Base-by-base conservation (phyloP, 1,284 basidiomycete species). In the Wolfiporia cocos region DNA sequence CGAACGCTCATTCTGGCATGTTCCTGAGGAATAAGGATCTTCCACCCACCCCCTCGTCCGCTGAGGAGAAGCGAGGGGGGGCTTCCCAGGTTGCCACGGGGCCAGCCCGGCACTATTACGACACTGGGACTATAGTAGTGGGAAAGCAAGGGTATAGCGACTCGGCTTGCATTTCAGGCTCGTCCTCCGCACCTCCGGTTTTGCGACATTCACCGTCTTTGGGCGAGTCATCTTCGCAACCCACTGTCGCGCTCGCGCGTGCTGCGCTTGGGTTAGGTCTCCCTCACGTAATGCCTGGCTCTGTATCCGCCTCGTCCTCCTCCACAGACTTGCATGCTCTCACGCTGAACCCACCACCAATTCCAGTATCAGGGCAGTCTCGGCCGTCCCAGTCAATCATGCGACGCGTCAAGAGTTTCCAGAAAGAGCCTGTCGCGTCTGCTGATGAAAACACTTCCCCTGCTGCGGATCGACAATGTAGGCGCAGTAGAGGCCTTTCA, bases 201-300 rank as follows among this genome's bases (percentile, higher is more conserved):
- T 41, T 47, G 28, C 54, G 47, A 33, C 24, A 44, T n/a, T 51
- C 52, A 2, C 49, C 44, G n/a, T 38, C 53, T 5, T 45, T 44
- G 31, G 54, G 61, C 23, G 58, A 51, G 17, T 51, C 50, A 14
- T 23, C 51, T 26, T 44, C 52, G 23, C 64, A 64, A 35, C 65
- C 76, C 5, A 68, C 75, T 20, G 51, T 67, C 15, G 69, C 68
- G 26, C 65, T 79, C 17, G 76, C 75, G 23, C 76, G 76, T 33
- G 73, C 79, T n/a, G 66, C 73, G 3, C 56, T 81, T 29, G 78
- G 76, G 3, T 56, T 82, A 14, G 76, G 78, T 29, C 61, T 81
- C 23, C 70, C 76, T 24, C 74, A 73, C 54, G 65, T 70, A 34
- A 66, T 75, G 47, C 70, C 76, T 14, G 60, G 57, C 33, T 54